Evolutionary conservation across 805 yeast species (phyloP).

Genomic region (Starmerella bombicola): DNA sequence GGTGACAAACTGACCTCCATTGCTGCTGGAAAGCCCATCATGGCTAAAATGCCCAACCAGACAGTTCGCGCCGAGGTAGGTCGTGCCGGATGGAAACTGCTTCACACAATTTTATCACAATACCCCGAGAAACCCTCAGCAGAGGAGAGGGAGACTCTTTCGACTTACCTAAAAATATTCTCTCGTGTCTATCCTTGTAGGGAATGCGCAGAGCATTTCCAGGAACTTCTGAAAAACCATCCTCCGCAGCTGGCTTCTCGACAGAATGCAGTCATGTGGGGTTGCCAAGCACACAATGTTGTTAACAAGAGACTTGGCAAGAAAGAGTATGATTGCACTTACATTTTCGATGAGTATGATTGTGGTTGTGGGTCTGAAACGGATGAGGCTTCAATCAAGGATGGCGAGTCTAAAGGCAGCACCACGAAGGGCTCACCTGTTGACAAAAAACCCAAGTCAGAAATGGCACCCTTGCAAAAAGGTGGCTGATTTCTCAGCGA

Average conservation of each 20-base stretch:
- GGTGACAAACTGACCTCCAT: slow-evolving; percentile 3
- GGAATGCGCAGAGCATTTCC: slow-evolving; percentile 90
- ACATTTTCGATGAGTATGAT: slow-evolving; percentile 78
- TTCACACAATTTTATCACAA: slow-evolving; percentile 85
- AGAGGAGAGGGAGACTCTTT: slow-evolving; percentile 51
- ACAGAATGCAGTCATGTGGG: slow-evolving; percentile 85
- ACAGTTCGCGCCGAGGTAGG: slow-evolving; percentile 76
- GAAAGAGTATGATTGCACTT: slow-evolving; percentile 68
- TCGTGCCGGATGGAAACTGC: slow-evolving; percentile 78
- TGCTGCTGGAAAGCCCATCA: slow-evolving; percentile 42
- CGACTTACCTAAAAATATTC: slow-evolving; percentile 55
- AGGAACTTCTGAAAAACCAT: slow-evolving; percentile 46
- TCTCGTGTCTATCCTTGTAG: slow-evolving; percentile 95
- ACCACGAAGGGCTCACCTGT: not conserved
- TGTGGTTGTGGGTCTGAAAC: slow-evolving; percentile 91
- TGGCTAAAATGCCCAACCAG: slow-evolving; percentile 91
- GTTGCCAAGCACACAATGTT: slow-evolving; percentile 80
- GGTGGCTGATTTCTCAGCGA: too few relatives aligned
- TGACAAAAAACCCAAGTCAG: not conserved
- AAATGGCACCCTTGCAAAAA: not conserved
- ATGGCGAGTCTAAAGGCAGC: not conserved
- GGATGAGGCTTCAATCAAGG: slow-evolving; percentile 30
- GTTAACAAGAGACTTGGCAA: slow-evolving; percentile 66
- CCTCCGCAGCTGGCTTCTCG: slow-evolving; percentile 80
- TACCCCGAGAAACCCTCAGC: slow-evolving; percentile 72